Base-by-base conservation (phyloP, 1,284 basidiomycete genomes). In the Phellopilus nigrolimitatus region DNA sequence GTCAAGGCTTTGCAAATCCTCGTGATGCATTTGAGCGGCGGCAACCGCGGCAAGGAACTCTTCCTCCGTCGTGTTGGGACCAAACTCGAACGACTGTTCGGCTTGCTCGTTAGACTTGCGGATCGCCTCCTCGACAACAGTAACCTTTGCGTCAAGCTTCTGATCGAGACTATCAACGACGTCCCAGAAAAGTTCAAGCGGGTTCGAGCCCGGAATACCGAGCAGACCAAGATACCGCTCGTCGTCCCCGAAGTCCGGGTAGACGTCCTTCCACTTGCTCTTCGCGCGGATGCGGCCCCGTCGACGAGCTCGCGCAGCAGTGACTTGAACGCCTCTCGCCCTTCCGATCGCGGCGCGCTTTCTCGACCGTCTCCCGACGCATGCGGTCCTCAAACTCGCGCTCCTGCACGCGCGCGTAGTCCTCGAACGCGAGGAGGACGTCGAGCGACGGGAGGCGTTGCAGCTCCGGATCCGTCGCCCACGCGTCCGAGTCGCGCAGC, bases 111-210 rank as follows among this genome's bases (percentile, higher is more conserved):
- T 80, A 64, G 68, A 66, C 39, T 73, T 69, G 54, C 72, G 73
- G 56, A 91, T 73, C 2, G 78, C 79, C 31, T 73, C 76, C 56
- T 88, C 82, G 0, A 84, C 79, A 8, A 76, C 56, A 7, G 71
- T 72, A 21, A 90, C 82, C 60, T 89, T 88, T 19, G 76, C 75
- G 57, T 95, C 93, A 9, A 97, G 77, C 58, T 84, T 79, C 61
- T 92, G 85, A 60, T 93, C 91, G 3, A 97, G 75, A 34, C 76
- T 77, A 67, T 99, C 95, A 36, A 97, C 85, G 3, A 79, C 66
- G 65, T 99, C 95, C 91, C 92, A 97, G 70, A 97, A 99, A 8
- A 99, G 77, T 59, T 99, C 95, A 36, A 99, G 75, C 1, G 95
- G 93, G 57, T 88, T 92, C 2, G 91, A 95, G 12, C 97, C 97